These are phyloP conservation scores for Prosopis cineraria DNA, from an alignment of 306 rosid genomes.

Conservation along the genomic window DNA sequence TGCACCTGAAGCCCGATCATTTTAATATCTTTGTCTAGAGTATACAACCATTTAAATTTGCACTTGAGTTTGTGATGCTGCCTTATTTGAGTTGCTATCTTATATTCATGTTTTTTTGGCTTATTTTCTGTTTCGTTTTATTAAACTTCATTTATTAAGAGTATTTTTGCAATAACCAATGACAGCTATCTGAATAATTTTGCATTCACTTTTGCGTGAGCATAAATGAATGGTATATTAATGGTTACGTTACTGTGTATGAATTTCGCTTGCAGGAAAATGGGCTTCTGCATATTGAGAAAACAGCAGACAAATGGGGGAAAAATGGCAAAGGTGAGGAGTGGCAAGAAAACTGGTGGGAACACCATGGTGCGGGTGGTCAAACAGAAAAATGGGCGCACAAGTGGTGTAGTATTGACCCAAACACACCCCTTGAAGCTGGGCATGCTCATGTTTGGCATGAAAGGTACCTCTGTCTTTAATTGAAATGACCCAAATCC, in stretches of 20 bases:
- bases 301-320: slow-evolving; percentile 99
- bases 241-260: not conserved
- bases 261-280: slow-evolving; percentile 55
- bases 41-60: not conserved
- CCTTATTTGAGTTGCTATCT: not conserved
- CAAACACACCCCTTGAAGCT: slow-evolving; percentile 70
- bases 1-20: not conserved
- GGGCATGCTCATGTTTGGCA: slow-evolving; percentile 99
- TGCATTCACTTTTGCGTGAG: not conserved
- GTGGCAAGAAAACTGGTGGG: slow-evolving; percentile 99
- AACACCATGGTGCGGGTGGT: slow-evolving; percentile 73
- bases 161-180: not conserved
- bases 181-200: not conserved
- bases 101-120: not conserved
- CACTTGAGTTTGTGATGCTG: not conserved
- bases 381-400: slow-evolving; percentile 92
- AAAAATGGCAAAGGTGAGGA: slow-evolving; percentile 73
- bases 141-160: not conserved
- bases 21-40: not conserved
- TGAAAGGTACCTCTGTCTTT: slow-evolving; percentile 66
- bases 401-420: slow-evolving; percentile 97
- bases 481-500: no score
- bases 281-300: slow-evolving; percentile 82
- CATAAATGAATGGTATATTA: not conserved
- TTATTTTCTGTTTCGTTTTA: not conserved